A percentile compares a stretch with the other conserved stretches of the same genome.
Conservation (phyloP, 768 basidiomycete genomes). For the Nidula microcarpa region DNA sequence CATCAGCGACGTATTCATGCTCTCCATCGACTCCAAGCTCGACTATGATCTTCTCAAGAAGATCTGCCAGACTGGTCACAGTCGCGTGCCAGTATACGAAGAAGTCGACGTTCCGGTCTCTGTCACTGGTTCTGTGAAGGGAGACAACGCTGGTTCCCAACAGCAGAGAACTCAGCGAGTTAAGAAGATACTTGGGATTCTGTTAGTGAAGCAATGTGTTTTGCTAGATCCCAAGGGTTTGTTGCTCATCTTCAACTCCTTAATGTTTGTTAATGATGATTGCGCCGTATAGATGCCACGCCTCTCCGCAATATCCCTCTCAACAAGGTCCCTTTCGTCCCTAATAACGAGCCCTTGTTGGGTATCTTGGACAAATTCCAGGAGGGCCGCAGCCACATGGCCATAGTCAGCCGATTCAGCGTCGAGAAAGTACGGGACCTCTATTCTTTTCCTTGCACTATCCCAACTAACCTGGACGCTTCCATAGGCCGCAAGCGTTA, state of each 20-base stretch:
- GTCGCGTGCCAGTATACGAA: slow-evolving; percentile 80
- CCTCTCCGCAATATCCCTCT: slow-evolving; percentile 82
- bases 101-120: slow-evolving; percentile 62
- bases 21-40: slow-evolving; percentile 78
- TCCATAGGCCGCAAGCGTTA: slow-evolving; percentile 69
- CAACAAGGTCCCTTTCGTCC: slow-evolving; percentile 84
- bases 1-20: slow-evolving; percentile 79
- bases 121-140: slow-evolving; percentile 11
- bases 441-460: background rate
- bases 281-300: slow-evolving; percentile 54
- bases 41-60: slow-evolving; percentile 77
- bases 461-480: background rate
- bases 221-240: slow-evolving; percentile 81
- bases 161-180: slow-evolving; percentile 41
- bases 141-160: background rate
- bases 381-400: slow-evolving; percentile 89
- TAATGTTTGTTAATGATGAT: background rate
- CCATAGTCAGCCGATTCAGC: slow-evolving; percentile 79
- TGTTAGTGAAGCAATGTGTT: slow-evolving; percentile 89
- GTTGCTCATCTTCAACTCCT: background rate
- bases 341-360: slow-evolving; percentile 80
- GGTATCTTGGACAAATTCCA: slow-evolving; percentile 87
- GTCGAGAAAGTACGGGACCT: slow-evolving; percentile 44
- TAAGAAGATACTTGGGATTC: slow-evolving; percentile 82
- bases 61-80: slow-evolving; percentile 78